These are phyloP conservation scores for Metschnikowia cerradonensis DNA, from an alignment of 805 yeast species.

Conservation along the genomic window DNA sequence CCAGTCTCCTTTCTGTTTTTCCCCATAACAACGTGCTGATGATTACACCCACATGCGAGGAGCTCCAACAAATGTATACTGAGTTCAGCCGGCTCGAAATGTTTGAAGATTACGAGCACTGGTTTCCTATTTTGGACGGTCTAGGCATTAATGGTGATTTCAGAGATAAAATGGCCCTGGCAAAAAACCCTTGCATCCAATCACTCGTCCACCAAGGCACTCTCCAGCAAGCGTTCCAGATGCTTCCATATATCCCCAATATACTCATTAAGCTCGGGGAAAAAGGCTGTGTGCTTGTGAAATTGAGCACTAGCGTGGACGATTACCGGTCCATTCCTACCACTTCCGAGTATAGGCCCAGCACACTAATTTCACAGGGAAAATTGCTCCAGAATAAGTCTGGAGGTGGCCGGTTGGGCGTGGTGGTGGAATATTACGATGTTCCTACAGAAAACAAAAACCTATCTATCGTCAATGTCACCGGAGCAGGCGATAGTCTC, in stretches of 20 bases:
- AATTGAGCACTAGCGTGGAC: constrained; percentile 30
- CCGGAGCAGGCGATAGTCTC: constrained; percentile 87
- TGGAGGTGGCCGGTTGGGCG: constrained; percentile 34
- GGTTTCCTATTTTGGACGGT: constrained; percentile 74
- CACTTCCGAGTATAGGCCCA: constrained; percentile 26
- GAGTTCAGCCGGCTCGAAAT: constrained; percentile 39
- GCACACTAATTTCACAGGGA: constrained; percentile 22
- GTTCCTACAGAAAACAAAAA: constrained; percentile 30
- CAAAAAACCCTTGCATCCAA: constrained; percentile 16
- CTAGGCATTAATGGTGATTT: constrained; percentile 47
- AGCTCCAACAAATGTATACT: constrained; percentile 52
- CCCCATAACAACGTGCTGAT: constrained; percentile 47
- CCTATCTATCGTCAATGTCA: constrained; percentile 54
- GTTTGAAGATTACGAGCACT: constrained; percentile 51
- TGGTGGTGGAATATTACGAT: constrained; percentile 61
- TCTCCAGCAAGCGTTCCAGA: constrained; percentile 62
- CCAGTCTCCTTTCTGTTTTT: constrained; percentile 32
- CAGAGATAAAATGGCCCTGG: constrained; percentile 42
- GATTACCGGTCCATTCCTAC: constrained; percentile 35
- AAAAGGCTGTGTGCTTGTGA: constrained; percentile 50
- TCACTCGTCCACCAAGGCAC: constrained; percentile 39
- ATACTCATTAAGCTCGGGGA: constrained; percentile 64
- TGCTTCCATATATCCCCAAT: constrained; percentile 72
- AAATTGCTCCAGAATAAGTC: no score
- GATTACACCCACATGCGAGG: constrained; percentile 67